These are phyloP conservation scores for Neonectria ditissima DNA, from an alignment of 2,329 filamentous ascomycete genomes.

Conservation along the genomic window DNA sequence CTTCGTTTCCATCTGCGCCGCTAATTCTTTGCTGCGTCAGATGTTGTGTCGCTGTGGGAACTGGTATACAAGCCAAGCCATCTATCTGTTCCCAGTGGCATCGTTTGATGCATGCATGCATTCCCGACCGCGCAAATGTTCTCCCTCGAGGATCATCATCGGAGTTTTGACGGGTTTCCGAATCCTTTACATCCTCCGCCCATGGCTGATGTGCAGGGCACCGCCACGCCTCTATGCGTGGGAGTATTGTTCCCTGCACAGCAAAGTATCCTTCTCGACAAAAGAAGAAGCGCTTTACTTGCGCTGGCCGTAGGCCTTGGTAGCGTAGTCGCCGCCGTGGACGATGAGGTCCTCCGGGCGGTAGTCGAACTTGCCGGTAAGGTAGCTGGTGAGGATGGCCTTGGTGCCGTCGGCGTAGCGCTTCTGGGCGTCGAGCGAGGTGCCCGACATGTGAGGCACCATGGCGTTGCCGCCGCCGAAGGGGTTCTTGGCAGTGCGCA, in stretches of 20 bases:
- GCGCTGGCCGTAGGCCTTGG: slow-evolving; percentile 89
- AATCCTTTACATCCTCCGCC: background rate
- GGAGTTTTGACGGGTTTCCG: too few relatives aligned
- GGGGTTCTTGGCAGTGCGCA: slow-evolving; percentile 92
- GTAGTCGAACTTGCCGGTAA: slow-evolving; percentile 89
- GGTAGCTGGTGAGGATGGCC: slow-evolving; percentile 91
- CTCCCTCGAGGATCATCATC: background rate
- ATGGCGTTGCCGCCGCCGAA: slow-evolving; percentile 98
- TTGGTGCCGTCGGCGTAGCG: slow-evolving; percentile 90
- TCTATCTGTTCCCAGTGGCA: slow-evolving; percentile 9
- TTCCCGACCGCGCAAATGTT: background rate
- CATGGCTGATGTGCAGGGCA: too few relatives aligned
- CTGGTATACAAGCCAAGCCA: background rate
- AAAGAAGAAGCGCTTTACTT: slow-evolving; percentile 24
- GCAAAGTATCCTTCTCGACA: too few relatives aligned
- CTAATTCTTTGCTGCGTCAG: slow-evolving; percentile 1
- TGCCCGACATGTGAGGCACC: slow-evolving; percentile 99
- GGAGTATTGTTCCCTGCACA: too few relatives aligned
- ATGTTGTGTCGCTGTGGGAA: background rate
- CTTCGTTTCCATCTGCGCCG: background rate
- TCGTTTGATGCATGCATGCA: background rate
- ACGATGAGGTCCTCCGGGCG: slow-evolving; percentile 91
- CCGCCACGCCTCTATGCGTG: too few relatives aligned
- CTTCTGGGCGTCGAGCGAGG: slow-evolving; percentile 97
- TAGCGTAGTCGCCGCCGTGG: slow-evolving; percentile 89